These are phyloP conservation scores for Nemophila menziesii DNA, from an alignment of 257 asterid species.

Conservation along the genomic window DNA sequence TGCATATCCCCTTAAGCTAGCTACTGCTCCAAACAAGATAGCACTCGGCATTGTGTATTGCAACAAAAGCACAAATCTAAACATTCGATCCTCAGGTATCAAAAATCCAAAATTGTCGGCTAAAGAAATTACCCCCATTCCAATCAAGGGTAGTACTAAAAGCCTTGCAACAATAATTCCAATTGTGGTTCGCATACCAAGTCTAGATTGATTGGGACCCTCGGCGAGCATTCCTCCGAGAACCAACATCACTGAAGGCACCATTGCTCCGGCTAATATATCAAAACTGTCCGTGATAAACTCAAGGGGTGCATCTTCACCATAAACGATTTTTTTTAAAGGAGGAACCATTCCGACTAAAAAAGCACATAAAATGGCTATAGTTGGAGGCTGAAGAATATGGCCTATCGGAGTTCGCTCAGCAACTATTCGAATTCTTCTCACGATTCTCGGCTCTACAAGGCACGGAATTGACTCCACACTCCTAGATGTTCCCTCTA, in stretches of 20 bases:
- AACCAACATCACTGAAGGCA: slow-evolving; percentile 84
- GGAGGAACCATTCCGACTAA: slow-evolving; percentile 74
- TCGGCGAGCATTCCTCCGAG: slow-evolving; percentile 96
- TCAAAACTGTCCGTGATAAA: slow-evolving; percentile 72
- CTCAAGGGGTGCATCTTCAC: slow-evolving; percentile 55
- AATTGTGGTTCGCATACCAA: slow-evolving; percentile 56
- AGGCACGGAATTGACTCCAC: slow-evolving; percentile 61
- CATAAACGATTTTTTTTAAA: slow-evolving; percentile 52
- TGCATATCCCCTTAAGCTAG: slow-evolving; percentile 80
- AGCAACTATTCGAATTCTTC: slow-evolving; percentile 61
- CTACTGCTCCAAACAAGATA: slow-evolving; percentile 83
- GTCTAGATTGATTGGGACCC: slow-evolving; percentile 74
- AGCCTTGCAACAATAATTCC: slow-evolving; percentile 67
- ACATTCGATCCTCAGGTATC: slow-evolving; percentile 61
- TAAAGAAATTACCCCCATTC: slow-evolving; percentile 44
- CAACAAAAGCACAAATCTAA: slow-evolving; percentile 63
- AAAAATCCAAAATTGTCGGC: slow-evolving; percentile 47
- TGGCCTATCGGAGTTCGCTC: slow-evolving; percentile 65
- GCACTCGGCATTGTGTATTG: slow-evolving; percentile 89
- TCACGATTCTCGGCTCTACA: slow-evolving; percentile 72
- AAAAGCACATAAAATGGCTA: slow-evolving; percentile 71
- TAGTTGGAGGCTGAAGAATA: slow-evolving; percentile 78
- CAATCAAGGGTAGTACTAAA: slow-evolving; percentile 57
- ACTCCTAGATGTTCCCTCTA: slow-evolving; percentile 50
- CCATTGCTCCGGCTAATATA: slow-evolving; percentile 76